Conservation (phyloP, 345 rosid species). For the Barbarea vulgaris region DNA sequence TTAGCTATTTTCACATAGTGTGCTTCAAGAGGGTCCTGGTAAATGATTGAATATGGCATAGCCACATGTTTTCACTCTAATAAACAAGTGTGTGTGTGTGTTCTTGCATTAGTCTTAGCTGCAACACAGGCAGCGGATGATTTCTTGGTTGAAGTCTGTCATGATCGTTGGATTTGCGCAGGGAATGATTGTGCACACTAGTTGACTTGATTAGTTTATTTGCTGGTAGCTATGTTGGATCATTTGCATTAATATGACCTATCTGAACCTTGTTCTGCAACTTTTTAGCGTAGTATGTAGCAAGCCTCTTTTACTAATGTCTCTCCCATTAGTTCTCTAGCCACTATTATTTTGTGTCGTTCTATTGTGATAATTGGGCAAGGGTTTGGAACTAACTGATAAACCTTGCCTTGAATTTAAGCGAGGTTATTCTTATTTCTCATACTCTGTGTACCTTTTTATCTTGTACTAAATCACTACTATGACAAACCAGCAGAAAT, state of each 20-base stretch:
- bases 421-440: neutral
- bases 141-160: slow-evolving; percentile 16
- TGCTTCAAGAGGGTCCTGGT: slow-evolving; percentile 8
- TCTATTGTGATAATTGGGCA: slow-evolving; percentile 4
- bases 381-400: slow-evolving; percentile 9
- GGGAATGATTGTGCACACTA: slow-evolving; percentile 1
- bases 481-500: slow-evolving; percentile 7
- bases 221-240: slow-evolving; percentile 10
- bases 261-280: slow-evolving; percentile 5
- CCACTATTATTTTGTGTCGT: neutral
- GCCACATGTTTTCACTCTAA: neutral
- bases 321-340: neutral
- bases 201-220: slow-evolving; percentile 4
- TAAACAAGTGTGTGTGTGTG: neutral
- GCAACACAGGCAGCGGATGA: neutral
- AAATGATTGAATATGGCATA: neutral
- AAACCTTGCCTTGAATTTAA: slow-evolving; percentile 2
- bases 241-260: slow-evolving; percentile 13
- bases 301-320: neutral
- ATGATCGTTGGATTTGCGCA: neutral
- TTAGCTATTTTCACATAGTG: slow-evolving; percentile 12
- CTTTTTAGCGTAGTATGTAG: neutral
- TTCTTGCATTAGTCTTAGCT: slow-evolving; percentile 19
- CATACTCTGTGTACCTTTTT: neutral
- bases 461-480: slow-evolving; percentile 6